These are phyloP conservation scores for Cryphonectria naterciae DNA, from an alignment of 2,329 filamentous ascomycete genomes.

Conservation along the genomic window DNA sequence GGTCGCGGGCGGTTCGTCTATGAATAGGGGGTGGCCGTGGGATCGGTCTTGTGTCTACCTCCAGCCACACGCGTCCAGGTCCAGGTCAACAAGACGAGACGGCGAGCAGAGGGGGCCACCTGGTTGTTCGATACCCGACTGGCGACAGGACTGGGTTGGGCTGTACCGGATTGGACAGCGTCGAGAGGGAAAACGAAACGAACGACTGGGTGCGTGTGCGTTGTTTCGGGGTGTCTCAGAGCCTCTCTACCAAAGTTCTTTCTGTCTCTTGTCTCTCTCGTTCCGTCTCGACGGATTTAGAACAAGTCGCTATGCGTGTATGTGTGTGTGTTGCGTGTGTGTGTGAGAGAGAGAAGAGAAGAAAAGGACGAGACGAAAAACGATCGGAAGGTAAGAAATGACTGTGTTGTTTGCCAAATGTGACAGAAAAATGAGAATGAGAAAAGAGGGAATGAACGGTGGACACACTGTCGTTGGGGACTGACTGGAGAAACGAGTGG, in stretches of 20 bases:
- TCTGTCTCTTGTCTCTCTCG: not conserved
- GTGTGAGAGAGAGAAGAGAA: conserved; percentile 9
- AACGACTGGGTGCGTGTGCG: conserved; percentile 16
- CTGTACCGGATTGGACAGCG: conserved; percentile 6
- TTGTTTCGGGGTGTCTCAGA: conserved; percentile 12
- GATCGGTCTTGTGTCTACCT: conserved; percentile 5
- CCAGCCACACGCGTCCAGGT: conserved; percentile 10
- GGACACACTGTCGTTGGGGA: not conserved
- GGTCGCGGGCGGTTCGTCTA: conserved; percentile 10
- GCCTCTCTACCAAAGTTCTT: conserved; percentile 4
- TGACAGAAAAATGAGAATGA: conserved; percentile 9
- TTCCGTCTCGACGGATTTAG: conserved; percentile 11
- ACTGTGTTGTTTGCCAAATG: not conserved
- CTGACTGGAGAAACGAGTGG: conserved; percentile 5
- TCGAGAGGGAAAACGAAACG: conserved; percentile 9
- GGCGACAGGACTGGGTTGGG: not conserved
- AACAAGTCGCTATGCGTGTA: not conserved
- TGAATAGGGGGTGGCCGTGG: conserved; percentile 14
- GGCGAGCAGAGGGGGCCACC: not conserved
- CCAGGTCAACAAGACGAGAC: conserved; percentile 8
- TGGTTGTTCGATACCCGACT: not conserved
- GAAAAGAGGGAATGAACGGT: conserved; percentile 19
- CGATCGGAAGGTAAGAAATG: conserved; percentile 6
- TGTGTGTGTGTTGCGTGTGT: conserved; percentile 4
- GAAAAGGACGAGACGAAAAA: not conserved